Evolutionary conservation across 106 monocot genomes (phyloP).

Genomic region (Allium fistulosum): DNA sequence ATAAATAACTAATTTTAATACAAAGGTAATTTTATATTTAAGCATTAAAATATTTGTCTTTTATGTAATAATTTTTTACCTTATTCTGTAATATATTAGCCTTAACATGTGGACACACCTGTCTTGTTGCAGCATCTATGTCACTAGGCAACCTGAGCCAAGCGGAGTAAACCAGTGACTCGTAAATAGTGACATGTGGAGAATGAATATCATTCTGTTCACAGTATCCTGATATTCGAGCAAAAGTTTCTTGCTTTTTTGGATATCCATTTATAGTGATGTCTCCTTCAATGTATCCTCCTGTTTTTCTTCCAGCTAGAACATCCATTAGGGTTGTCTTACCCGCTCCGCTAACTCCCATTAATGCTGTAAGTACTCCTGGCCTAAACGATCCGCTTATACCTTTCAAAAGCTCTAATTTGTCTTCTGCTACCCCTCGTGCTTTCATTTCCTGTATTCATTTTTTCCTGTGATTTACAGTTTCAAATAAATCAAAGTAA

Average conservation of each 20-base stretch:
- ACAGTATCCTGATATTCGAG: conserved; percentile 82
- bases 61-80: background rate
- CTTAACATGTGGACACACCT: conserved; percentile 21
- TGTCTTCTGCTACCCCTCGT: conserved; percentile 41
- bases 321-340: conserved; percentile 94
- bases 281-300: conserved; percentile 73
- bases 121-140: conserved; percentile 42
- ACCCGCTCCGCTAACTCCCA: conserved; percentile 92
- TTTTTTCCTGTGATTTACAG: background rate
- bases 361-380: conserved; percentile 80
- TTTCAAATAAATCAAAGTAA: background rate
- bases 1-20: too few species aligned
- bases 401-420: conserved; percentile 57
- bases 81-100: background rate
- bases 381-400: conserved; percentile 78
- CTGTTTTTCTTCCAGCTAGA: conserved; percentile 81
- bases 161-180: conserved; percentile 72
- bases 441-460: conserved; percentile 75
- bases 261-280: conserved; percentile 73
- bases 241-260: conserved; percentile 89
- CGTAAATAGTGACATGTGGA: conserved; percentile 76
- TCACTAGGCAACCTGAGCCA: conserved; percentile 72
- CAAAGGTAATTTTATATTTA: too few species aligned
- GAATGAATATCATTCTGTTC: conserved; percentile 92
- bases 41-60: background rate